Evolutionary conservation across 495 filamentous ascomycete genomes (phyloP), one percentile per base, ranked within the genome.

Genomic region (Penicillium alfredii): DNA sequence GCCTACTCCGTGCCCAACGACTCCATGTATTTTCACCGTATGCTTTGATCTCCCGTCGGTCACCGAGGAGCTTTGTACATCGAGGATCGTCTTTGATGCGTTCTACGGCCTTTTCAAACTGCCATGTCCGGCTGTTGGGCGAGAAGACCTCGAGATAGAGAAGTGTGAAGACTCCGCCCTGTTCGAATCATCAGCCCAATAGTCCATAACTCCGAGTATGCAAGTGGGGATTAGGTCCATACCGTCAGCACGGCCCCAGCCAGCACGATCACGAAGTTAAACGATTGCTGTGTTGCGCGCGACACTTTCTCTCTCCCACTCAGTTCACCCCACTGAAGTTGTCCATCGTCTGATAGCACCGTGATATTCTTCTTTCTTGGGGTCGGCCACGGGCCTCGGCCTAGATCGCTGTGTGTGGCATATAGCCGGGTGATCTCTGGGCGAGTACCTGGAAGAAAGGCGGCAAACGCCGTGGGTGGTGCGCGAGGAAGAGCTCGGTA

Each of bases 81-180:
- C 74, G 63, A 9, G 74, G 52, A 52, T 94, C 84, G 22, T 71
- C 66, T 55, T 80, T 82, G 51, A 98, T 79, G 27, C 81, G 79
- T 44, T 86, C 74, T 20, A 93, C 82, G 1, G 87, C 85, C 27
- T 81, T 80, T 60, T 93, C 94, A 66, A 93, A 98, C 59, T 93
- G 83, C 49, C 77, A 77, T 16, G 82, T 87, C 56, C 82, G 81
- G 61, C 85, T 89, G 55, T 90, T 82, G 2, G 84, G 77, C 8
- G 85, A 82, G 56, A 97, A 82, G 12, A 97, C 84, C 31, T 98
- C 92, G 7, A 73, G 69, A 56, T 86, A 97, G 19, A 98, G 73
- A 22, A 94, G 63, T 41, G 81, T 84, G 42, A 76, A 69, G 12
- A 94, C 81, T 22, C 80, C 78, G 46, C 81, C 80, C 86, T 89